Evolutionary conservation across 2,329 filamentous ascomycete species (phyloP), one percentile per base, ranked within the genome.

Genomic region (Zalaria obscura): DNA sequence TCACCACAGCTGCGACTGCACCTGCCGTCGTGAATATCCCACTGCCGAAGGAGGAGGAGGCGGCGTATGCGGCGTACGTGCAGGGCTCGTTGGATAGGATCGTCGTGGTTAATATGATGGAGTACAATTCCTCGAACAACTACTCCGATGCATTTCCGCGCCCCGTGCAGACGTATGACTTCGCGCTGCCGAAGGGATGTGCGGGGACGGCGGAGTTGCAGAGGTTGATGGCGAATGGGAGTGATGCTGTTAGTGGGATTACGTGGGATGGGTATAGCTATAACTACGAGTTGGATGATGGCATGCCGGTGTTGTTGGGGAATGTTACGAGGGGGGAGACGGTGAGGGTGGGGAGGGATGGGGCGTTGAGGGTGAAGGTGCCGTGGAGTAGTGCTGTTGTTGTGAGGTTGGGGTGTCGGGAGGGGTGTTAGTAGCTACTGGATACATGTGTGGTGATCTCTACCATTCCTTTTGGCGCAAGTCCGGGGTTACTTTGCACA

Each of bases 191-290:
- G n/a, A 25, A 35, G 3, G 39, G 50, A 5, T 52, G 51, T 43
- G 43, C 50, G 36, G 48, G 47, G 4, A 48, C 48, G 18, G 51
- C 48, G 1, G 52, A 61, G 0, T 61, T 76, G 39, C 63, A 72
- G 51, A 58, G 75, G 26, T 55, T 80, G 28, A 53, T 63, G 38
- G 76, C 77, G 2, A 78, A 78, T 54, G 76, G 77, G 0, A 78
- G 73, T 47, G 74, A 80, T 57, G 75, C 76, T 5, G 68, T 78
- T 25, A 70, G 70, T 1, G 76, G 75, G 0, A 69, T 79, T 35
- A 72, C 73, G 0, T 80, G 69, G 60, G 73, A 79, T 54, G 76
- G 75, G 1, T 67, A 62, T 52, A 79, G 72, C 47, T 81, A 76
- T 48, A 74, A 79, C 50, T 70, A 69, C 44, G 75, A 80, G 55